phyloP scores from a whole-genome alignment of 305 asterid species.

The Andrographis paniculata region DNA sequence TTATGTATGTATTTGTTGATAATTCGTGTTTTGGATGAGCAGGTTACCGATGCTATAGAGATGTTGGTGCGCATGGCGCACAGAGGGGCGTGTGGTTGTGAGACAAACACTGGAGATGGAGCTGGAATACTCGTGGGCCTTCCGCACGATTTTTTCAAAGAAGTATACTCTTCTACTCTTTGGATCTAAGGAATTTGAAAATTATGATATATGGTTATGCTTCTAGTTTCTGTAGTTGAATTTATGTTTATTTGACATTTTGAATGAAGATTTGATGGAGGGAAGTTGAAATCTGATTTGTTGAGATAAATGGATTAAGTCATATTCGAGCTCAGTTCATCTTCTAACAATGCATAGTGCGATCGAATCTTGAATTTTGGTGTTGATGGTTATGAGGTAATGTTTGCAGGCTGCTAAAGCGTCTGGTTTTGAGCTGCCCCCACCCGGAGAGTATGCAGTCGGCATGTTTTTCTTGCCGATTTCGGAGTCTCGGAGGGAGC shows the following conservation, averaged over 20 bases:
- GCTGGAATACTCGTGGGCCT: slow-evolving; percentile 98
- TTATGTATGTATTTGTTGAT: slow-evolving; percentile 5
- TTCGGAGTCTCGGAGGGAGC: slow-evolving; percentile 80
- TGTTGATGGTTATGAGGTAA: slow-evolving; percentile 11
- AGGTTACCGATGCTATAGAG: slow-evolving; percentile 97
- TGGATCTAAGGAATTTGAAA: neutral
- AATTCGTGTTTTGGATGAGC: slow-evolving; percentile 13
- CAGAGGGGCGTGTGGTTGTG: slow-evolving; percentile 99
- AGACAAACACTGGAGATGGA: slow-evolving; percentile 96
- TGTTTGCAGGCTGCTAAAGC: slow-evolving; percentile 53
- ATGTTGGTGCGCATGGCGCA: slow-evolving; percentile 96
- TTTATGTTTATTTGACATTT: neutral
- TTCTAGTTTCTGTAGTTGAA: too few relatives aligned
- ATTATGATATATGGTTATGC: too few relatives aligned
- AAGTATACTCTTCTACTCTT: slow-evolving; percentile 34
- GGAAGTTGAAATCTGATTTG: too few relatives aligned
- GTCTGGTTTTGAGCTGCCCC: slow-evolving; percentile 84
- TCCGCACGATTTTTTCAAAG: slow-evolving; percentile 80
- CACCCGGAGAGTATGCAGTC: slow-evolving; percentile 87
- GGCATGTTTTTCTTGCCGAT: slow-evolving; percentile 99
- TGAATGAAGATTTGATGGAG: neutral
- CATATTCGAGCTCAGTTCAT: too few relatives aligned
- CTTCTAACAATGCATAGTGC: too few relatives aligned
- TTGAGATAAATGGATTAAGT: too few relatives aligned
- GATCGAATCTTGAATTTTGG: slow-evolving; percentile 4